phyloP scores from a whole-genome alignment of 768 basidiomycete species.

The Zangia roseola region DNA sequence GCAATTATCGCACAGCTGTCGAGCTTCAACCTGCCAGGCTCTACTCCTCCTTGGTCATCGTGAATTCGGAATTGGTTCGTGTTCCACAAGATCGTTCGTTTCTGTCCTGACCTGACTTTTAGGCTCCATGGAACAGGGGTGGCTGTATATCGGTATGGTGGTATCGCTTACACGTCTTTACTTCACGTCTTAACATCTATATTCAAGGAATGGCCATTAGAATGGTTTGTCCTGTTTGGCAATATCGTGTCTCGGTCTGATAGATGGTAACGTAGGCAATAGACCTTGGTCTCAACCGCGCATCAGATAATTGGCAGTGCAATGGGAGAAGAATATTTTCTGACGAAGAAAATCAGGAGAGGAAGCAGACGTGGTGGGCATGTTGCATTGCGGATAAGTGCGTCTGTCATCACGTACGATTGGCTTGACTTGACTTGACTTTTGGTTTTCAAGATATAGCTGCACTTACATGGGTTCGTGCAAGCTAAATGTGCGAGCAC shows the following conservation, averaged over 20 bases:
- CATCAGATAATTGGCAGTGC: conserved; percentile 72
- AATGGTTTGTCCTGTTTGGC: conserved; percentile 47
- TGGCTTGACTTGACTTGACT: conserved; percentile 3
- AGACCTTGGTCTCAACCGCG: conserved; percentile 79
- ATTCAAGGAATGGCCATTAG: conserved; percentile 65
- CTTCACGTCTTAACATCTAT: not conserved
- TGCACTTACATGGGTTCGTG: conserved; percentile 70
- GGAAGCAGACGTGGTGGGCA: conserved; percentile 80
- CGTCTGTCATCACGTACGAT: conserved; percentile 17
- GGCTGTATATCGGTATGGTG: conserved; percentile 70
- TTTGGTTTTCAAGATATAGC: conserved; percentile 47
- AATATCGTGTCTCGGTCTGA: conserved; percentile 1
- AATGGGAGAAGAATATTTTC: conserved; percentile 61
- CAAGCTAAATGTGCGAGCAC: not conserved
- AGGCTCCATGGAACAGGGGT: conserved; percentile 78
- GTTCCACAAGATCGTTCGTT: not conserved
- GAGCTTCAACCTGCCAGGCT: conserved; percentile 78
- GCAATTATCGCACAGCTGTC: conserved; percentile 61
- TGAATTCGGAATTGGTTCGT: conserved; percentile 78
- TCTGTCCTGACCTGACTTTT: conserved; percentile 12
- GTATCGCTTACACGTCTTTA: not conserved
- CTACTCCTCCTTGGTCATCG: conserved; percentile 77
- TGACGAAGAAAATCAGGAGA: conserved; percentile 62
- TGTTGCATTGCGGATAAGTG: conserved; percentile 73
- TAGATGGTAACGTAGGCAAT: conserved; percentile 49